These are phyloP conservation scores for Suillus spraguei DNA, from an alignment of 768 basidiomycete genomes.

Conservation along the genomic window DNA sequence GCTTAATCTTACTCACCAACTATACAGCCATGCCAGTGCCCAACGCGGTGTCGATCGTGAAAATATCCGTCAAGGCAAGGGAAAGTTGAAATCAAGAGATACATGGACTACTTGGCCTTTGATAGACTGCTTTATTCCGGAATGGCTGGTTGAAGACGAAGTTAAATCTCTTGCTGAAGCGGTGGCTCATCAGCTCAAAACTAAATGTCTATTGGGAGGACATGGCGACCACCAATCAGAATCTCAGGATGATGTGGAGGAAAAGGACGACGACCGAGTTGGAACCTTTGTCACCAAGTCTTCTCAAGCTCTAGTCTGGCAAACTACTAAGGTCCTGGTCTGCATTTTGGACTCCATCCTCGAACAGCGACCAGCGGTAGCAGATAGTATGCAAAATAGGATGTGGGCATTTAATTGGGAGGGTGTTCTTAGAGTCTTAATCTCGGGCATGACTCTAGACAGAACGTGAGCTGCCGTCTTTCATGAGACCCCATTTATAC, in stretches of 20 bases:
- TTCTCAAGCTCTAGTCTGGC: constrained; percentile 42
- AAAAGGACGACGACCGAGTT: constrained; percentile 33
- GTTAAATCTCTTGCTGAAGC: constrained; percentile 49
- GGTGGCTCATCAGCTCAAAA: constrained; percentile 28
- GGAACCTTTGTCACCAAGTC: constrained; percentile 30
- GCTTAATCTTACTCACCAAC: constrained; percentile 59
- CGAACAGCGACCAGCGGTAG: constrained; percentile 54
- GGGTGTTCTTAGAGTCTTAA: constrained; percentile 56
- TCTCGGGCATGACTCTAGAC: constrained; percentile 40
- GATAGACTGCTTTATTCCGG: constrained; percentile 65
- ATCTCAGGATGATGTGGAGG: constrained; percentile 24
- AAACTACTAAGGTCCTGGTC: constrained; percentile 48
- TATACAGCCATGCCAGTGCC: constrained; percentile 34
- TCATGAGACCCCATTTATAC: constrained; percentile 12
- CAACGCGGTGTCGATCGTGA: constrained; percentile 17
- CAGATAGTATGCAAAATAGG: constrained; percentile 67
- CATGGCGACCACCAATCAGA: constrained; percentile 14
- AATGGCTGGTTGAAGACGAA: constrained; percentile 76
- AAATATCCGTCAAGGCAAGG: constrained; percentile 30
- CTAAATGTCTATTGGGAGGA: background rate
- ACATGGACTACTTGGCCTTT: constrained; percentile 82
- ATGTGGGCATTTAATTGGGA: constrained; percentile 65
- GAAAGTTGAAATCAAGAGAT: constrained; percentile 34
- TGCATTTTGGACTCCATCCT: constrained; percentile 56
- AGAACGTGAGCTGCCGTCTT: constrained; percentile 24